Evolutionary conservation across 202 grass and related monocot species (phyloP), one percentile per base, ranked within the genome.

Genomic region (Elaeis oleifera): DNA sequence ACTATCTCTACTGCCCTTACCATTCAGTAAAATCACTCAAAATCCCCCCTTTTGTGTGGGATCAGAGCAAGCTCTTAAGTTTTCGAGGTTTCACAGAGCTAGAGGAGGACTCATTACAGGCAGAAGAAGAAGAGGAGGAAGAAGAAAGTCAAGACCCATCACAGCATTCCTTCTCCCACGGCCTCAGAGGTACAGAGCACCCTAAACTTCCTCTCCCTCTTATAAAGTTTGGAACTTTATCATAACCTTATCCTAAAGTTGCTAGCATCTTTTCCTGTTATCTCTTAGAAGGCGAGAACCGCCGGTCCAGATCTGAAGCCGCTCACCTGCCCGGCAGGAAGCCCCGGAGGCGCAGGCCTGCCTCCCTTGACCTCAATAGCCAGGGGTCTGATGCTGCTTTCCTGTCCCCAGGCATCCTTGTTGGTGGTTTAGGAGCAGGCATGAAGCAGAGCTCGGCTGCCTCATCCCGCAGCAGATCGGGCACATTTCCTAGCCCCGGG

Each of bases 371-470:
- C 58, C 71, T 95, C 18, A 72, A 81, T 32, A 65, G 84, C 58
- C 85, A 81, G 54, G 74, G 66, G 9, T 59, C 61, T 31, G 79
- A 89, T 65, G 76, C 78, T 67, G 64, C 72, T 9, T 17, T 70
- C 3, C 77, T 85, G 57, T 89, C 78, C 4, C 89, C 89, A 3
- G 61, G 64, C 18, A 79, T 79, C 6, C 28, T 83, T 26, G 71
- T 83, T 51, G 69, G 63, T 0, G 80, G 80, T 26, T 70, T 80
- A 44, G 36, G 36, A 71, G 74, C 57, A 64, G 80, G 69, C 36
- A 99, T 99, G 95, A 89, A 83, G 77, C 94, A 99, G 76, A 94
- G 85, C 78, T 94, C 84, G 0, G 84, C 88, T 0, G 50, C 74
- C 2, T 97, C 92, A 9, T 97, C 92, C 2, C 23, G 79, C 27